phyloP scores from a whole-genome alignment of 345 rosid species.

The Durio zibethinus region DNA sequence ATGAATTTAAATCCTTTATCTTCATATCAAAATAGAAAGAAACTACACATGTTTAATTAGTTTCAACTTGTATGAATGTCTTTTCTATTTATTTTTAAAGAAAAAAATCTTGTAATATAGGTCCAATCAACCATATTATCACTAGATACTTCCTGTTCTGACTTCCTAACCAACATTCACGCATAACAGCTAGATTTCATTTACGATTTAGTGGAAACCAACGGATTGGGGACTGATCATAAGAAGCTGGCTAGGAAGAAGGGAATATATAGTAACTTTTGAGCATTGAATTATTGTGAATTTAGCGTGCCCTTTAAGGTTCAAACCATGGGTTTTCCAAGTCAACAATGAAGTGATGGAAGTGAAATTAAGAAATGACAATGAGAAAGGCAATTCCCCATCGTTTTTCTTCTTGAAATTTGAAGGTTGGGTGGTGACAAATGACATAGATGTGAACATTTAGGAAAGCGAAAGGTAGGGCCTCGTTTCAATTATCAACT shows the following conservation, averaged over 20 bases:
- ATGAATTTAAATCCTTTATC: no score
- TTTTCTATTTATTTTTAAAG: no score
- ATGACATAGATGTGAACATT: neutral
- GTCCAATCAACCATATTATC: no score
- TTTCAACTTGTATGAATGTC: no score
- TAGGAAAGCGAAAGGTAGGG: neutral
- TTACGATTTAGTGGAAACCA: slow-evolving; percentile 2
- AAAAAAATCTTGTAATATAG: no score
- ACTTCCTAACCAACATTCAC: neutral
- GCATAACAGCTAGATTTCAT: neutral
- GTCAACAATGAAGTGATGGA: slow-evolving; percentile 8
- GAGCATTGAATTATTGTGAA: neutral
- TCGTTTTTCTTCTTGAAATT: neutral
- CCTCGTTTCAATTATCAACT: neutral
- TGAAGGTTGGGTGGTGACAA: neutral
- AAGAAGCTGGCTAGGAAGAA: neutral
- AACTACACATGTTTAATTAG: no score
- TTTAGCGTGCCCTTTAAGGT: neutral
- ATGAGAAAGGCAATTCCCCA: neutral
- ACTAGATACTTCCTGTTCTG: neutral
- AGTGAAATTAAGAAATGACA: neutral
- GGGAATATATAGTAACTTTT: neutral
- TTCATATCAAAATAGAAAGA: no score
- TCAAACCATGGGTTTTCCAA: neutral
- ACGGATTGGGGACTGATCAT: neutral